Conservation (phyloP, 352 stramenopile species). For the Globisporangium middletonii region DNA sequence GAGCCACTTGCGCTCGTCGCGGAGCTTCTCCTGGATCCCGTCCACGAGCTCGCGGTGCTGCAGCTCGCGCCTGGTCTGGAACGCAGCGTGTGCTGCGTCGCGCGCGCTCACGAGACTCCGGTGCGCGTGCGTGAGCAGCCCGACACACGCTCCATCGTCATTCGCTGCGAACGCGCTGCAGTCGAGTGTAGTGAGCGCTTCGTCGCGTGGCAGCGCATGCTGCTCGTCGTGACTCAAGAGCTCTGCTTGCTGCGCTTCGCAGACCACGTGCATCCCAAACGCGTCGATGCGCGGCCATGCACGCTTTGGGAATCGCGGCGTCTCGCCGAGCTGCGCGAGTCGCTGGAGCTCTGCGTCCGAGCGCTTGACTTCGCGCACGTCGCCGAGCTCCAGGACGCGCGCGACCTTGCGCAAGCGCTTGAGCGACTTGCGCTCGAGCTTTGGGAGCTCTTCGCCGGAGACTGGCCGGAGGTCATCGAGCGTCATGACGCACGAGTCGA, state of each 20-base stretch:
- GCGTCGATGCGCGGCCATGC: slow-evolving; percentile 37
- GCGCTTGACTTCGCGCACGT: slow-evolving; percentile 45
- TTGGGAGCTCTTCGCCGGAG: slow-evolving; percentile 30
- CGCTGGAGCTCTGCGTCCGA: slow-evolving; percentile 39
- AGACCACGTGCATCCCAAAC: slow-evolving; percentile 31
- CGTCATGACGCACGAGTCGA: slow-evolving; percentile 61
- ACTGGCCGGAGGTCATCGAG: slow-evolving; percentile 49
- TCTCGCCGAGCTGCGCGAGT: slow-evolving; percentile 36
- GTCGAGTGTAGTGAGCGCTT: slow-evolving; percentile 16
- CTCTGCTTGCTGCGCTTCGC: slow-evolving; percentile 18
- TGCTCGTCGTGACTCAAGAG: slow-evolving; percentile 14
- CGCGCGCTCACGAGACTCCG: slow-evolving; percentile 40
- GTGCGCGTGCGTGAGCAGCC: slow-evolving; percentile 55
- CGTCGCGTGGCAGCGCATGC: slow-evolving; percentile 13
- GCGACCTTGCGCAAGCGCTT: slow-evolving; percentile 60
- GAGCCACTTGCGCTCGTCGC: slow-evolving; percentile 54
- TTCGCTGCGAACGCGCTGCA: slow-evolving; percentile 11
- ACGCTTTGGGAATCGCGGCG: slow-evolving; percentile 41
- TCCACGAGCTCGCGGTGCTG: slow-evolving; percentile 16
- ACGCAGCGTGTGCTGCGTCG: slow-evolving; percentile 36
- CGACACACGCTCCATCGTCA: slow-evolving; percentile 28
- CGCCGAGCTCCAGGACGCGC: slow-evolving; percentile 45
- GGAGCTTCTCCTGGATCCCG: slow-evolving; percentile 31
- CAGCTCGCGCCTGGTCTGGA: slow-evolving; percentile 18
- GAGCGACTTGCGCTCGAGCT: slow-evolving; percentile 67